phyloP scores from a whole-genome alignment of 768 basidiomycete genomes.

The Suillus luteus region DNA sequence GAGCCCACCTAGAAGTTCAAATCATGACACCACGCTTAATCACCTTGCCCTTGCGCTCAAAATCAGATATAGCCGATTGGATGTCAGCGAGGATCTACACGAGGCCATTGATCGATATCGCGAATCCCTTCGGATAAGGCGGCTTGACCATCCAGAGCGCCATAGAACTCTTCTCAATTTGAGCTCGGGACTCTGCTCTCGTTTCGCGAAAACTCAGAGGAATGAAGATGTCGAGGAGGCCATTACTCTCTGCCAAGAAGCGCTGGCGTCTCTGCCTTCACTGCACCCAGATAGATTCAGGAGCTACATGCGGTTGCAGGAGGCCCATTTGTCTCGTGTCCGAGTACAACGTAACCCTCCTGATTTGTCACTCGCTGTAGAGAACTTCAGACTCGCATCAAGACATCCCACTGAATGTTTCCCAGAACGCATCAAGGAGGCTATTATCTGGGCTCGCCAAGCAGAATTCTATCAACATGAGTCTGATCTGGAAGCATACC shows the following conservation, averaged over 20 bases:
- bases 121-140: background rate
- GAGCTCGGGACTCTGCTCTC: background rate
- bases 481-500: background rate
- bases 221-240: background rate
- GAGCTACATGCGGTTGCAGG: too few species aligned
- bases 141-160: background rate
- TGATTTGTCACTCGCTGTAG: background rate
- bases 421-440: too few species aligned
- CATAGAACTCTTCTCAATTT: background rate
- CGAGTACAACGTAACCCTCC: background rate
- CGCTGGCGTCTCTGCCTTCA: background rate
- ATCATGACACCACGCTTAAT: background rate
- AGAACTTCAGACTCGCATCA: background rate
- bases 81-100: background rate
- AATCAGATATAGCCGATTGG: background rate
- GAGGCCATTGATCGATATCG: background rate
- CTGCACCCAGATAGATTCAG: background rate
- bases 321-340: background rate
- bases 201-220: background rate
- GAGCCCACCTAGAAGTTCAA: background rate
- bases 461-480: background rate
- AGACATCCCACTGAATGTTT: background rate
- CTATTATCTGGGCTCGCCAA: too few species aligned
- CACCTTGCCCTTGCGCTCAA: background rate
- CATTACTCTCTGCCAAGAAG: background rate